phyloP scores from a whole-genome alignment of 257 asterid genomes.

The Gentiana macrophylla region DNA sequence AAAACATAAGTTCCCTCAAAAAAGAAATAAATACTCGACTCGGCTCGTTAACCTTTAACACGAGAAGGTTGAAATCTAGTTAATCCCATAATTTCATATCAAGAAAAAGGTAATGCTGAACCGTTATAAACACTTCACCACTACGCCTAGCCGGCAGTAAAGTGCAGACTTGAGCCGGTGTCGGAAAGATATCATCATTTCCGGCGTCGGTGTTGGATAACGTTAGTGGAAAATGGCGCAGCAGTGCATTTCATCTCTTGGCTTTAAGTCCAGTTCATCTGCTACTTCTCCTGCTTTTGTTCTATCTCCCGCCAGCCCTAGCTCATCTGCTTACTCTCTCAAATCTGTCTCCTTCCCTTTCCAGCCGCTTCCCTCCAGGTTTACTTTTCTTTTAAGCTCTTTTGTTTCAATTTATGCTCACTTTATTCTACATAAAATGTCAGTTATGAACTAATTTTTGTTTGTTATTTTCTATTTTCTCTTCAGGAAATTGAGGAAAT shows the following conservation, averaged over 20 bases:
- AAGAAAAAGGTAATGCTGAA: too few species aligned
- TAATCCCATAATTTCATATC: too few species aligned
- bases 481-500: slow-evolving; percentile 37
- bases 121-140: too few species aligned
- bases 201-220: not conserved
- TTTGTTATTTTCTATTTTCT: not conserved
- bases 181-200: too few species aligned
- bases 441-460: not conserved
- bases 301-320: slow-evolving; percentile 17
- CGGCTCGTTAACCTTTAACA: too few species aligned
- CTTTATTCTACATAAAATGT: not conserved
- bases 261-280: not conserved
- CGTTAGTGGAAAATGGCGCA: slow-evolving; percentile 7
- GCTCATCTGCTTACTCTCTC: slow-evolving; percentile 3
- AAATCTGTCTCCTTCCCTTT: slow-evolving; percentile 30
- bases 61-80: too few species aligned
- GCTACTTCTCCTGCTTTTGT: not conserved
- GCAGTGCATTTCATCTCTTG: slow-evolving; percentile 3
- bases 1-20: too few species aligned
- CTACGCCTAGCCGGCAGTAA: too few species aligned
- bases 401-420: not conserved
- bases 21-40: too few species aligned
- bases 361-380: slow-evolving; percentile 36
- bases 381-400: not conserved
- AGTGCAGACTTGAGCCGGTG: too few species aligned